These are phyloP conservation scores for Mycena sp. DNA, from an alignment of 1,284 basidiomycete species.

Conservation along the genomic window DNA sequence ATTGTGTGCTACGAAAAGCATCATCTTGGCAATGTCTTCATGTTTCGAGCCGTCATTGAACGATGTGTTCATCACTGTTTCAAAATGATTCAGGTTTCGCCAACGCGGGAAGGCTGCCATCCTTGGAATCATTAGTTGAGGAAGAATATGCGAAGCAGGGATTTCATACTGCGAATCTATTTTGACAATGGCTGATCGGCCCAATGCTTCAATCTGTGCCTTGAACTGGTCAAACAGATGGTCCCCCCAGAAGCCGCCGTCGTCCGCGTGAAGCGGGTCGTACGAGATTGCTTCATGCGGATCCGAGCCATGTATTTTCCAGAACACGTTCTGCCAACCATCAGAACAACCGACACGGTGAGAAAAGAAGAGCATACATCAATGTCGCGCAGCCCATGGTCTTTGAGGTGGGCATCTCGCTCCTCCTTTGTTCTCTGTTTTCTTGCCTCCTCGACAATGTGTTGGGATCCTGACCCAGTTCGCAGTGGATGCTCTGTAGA, in stretches of 20 bases:
- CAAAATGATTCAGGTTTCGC: too few species aligned
- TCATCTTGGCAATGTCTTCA: constrained; percentile 48
- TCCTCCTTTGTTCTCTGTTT: constrained; percentile 16
- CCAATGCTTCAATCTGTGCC: constrained; percentile 19
- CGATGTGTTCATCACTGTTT: not conserved
- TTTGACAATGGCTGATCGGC: not conserved
- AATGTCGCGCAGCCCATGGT: constrained; percentile 41
- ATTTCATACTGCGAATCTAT: constrained; percentile 20
- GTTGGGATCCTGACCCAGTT: constrained; percentile 28
- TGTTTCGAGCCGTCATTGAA: constrained; percentile 20
- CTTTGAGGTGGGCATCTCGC: constrained; percentile 37
- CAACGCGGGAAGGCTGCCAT: too few species aligned
- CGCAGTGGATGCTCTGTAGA: constrained; percentile 26
- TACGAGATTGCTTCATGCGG: constrained; percentile 44
- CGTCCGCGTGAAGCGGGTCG: constrained; percentile 48
- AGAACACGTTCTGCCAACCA: constrained; percentile 50
- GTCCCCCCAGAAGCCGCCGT: constrained; percentile 44
- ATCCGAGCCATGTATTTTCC: constrained; percentile 40
- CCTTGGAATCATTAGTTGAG: too few species aligned
- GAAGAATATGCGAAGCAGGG: constrained; percentile 22
- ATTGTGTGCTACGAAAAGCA: constrained; percentile 42
- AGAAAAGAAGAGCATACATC: constrained; percentile 36
- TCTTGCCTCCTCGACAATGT: constrained; percentile 25
- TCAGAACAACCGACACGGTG: not conserved
- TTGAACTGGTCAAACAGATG: constrained; percentile 42